phyloP scores from a whole-genome alignment of 192 early-diverging fungal genomes.

The Pilaira anomala region DNA sequence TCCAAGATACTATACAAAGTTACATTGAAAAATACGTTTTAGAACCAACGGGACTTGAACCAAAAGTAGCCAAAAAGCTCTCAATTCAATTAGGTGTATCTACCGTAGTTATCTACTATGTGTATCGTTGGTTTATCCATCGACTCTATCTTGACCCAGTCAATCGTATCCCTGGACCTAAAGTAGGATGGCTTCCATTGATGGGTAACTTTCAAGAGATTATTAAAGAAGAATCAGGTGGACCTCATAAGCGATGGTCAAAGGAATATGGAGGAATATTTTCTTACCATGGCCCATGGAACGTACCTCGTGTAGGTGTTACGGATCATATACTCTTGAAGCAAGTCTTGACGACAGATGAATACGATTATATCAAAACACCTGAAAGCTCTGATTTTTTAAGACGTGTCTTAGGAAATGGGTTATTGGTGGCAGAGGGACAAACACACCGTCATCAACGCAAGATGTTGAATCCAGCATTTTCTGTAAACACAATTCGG shows the following conservation, averaged over 20 bases:
- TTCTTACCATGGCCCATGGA: constrained; percentile 44
- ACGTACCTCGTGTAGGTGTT: constrained; percentile 36
- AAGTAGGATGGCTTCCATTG: constrained; percentile 37
- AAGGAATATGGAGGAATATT: constrained; percentile 52
- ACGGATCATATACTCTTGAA: constrained; percentile 49
- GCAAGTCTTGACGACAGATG: constrained; percentile 40
- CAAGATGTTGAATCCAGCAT: constrained; percentile 58
- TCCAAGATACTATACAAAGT: neutral
- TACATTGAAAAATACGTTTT: constrained; percentile 10
- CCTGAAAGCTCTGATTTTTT: constrained; percentile 23
- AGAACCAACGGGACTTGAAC: constrained; percentile 4
- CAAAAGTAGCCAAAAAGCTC: neutral
- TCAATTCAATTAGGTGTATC: constrained; percentile 14
- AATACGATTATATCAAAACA: constrained; percentile 49
- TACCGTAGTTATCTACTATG: constrained; percentile 19
- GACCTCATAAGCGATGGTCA: constrained; percentile 44
- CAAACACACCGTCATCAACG: constrained; percentile 48
- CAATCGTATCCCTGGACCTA: constrained; percentile 49
- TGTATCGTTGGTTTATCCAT: constrained; percentile 39
- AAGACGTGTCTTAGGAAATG: constrained; percentile 41
- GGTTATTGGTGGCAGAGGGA: constrained; percentile 52
- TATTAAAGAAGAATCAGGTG: constrained; percentile 39
- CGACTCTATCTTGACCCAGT: constrained; percentile 41
- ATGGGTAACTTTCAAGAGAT: constrained; percentile 47
- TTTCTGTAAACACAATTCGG: constrained; percentile 42